Base-by-base conservation (phyloP, 2,329 filamentous ascomycete species). In the Endoconidiophora laricicola region DNA sequence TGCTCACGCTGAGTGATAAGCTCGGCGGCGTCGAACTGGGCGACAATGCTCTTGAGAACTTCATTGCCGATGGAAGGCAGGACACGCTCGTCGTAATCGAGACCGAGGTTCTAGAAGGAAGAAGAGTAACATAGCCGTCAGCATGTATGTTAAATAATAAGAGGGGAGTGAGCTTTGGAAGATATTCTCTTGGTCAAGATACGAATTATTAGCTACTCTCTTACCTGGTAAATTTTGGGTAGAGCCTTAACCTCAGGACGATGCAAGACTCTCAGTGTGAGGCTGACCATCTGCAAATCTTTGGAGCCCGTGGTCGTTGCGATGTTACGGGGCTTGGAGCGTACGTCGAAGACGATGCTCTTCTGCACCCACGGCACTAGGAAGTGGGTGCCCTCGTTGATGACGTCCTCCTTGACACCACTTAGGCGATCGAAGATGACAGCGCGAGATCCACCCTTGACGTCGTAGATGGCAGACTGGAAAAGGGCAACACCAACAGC, bases 271-370 rank as follows among this genome's bases (percentile, higher is more conserved):
- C 91, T 78, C 64, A 98, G 75, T 49, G 91, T 98, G 74, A 98
- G 76, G 75, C 87, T 95, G 62, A 98, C 91, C 91, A 98, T 98
- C 73, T 98, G 91, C 74, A 98, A 69, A 70, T 98, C 91, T 78
- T 98, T 98, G 76, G 83, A 90, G 53, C 91, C 91, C 10, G 91
- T 98, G 22, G 91, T 98, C 24, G 91, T 98, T 57, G 84, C 86
- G 65, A 98, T 96, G 66, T 94, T 96, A 63, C 91, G 78, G 55
- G 91, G 91, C 76, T 94, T 93, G 52, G 93, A 98, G 56, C 91
- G 82, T 57, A 98, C 91, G 70, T 98, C 91, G 65, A 94, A 98
- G 64, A 94, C 74, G 69, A 98, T 87, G 60, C 83, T 85, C 67
- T 80, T 83, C 69, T 98, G 91, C 64, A 98, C 70, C 91, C 91